Base-by-base conservation (phyloP, 768 basidiomycete genomes). In the Boletus rex-veris region DNA sequence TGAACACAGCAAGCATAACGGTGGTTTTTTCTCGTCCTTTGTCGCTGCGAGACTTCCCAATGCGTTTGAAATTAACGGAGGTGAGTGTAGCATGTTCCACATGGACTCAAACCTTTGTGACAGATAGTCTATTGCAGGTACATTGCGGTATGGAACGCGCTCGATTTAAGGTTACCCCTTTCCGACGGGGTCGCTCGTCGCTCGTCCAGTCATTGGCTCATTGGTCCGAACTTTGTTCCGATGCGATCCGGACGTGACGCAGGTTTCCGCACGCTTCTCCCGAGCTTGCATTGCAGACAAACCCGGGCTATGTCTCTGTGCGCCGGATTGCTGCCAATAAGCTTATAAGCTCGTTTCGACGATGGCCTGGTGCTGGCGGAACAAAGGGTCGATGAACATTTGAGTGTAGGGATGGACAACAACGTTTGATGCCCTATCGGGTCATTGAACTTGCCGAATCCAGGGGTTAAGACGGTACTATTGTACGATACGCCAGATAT, bases 111-210 rank as follows among this genome's bases (percentile, higher is more conserved):
- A 28, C 42, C 33, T 42, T 54, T 58, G 39, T 45, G 16, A 58
- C 73, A 39, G 33, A 73, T 71, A 8, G 33, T 35, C 33, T 6
- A 35, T 35, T 35, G 33, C 33, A 35, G 33, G 33, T 14, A 35
- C 33, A 14, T 35, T 35, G 28, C 28, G 28, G 7, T 28, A 28
- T 28, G 28, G 67, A 76, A 77, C 53, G 59, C 74, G 14, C 52
- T 69, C 15, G 75, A 77, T 44, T 40, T 10, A 26, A 59, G 38
- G 45, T 61, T 76, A 73, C 33, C 33, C 48, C 70, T 71, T 74
- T 64, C 77, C 79, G 16, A 73, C 70, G 35, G 72, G 71, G 16
- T 63, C 30, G 21, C 24, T 42, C 28, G 43, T 52, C 18, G 43
- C 48, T 47, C 58, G 66, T 46, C 58, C 58, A 48, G 40, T 58